A percentile compares a stretch with the other conserved stretches of the same genome.
Conservation (phyloP, 2,329 filamentous ascomycete species). For the Trichoderma atroviride region DNA sequence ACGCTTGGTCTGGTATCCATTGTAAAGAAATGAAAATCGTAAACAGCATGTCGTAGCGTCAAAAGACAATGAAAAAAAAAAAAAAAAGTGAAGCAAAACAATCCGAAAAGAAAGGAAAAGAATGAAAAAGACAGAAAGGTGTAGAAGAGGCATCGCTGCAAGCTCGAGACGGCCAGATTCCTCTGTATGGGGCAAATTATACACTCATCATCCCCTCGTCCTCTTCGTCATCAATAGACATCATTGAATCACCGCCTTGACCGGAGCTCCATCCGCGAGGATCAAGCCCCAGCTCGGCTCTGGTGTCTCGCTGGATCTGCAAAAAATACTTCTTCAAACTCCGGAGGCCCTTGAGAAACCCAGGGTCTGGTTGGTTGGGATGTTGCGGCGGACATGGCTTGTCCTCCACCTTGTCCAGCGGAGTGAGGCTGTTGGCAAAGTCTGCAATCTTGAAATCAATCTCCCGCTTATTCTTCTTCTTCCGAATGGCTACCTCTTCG, state of each 20-base stretch:
- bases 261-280: constrained; percentile 34
- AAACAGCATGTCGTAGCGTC: constrained; percentile 2
- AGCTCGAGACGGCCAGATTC: neutral
- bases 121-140: neutral
- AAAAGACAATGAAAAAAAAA: constrained; percentile 4
- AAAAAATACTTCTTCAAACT: constrained; percentile 83
- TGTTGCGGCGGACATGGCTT: constrained; percentile 78
- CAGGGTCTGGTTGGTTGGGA: constrained; percentile 78
- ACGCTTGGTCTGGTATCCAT: constrained; percentile 11
- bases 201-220: constrained; percentile 42
- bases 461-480: constrained; percentile 55
- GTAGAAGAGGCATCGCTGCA: neutral
- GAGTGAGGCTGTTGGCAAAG: constrained; percentile 96
- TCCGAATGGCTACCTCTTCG: constrained; percentile 53
- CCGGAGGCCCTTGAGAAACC: constrained; percentile 83
- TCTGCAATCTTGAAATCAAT: constrained; percentile 98
- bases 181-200: constrained; percentile 28
- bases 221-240: constrained; percentile 34
- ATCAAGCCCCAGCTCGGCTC: constrained; percentile 54
- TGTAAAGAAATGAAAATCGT: constrained; percentile 13
- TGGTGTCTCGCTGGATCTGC: constrained; percentile 79
- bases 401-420: constrained; percentile 68
- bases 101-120: constrained; percentile 15
- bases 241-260: constrained; percentile 20
- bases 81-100: constrained; percentile 10